A percentile compares a stretch with the other conserved stretches of the same genome.
Evolutionary conservation across 2,329 filamentous ascomycete genomes (phyloP).

Genomic region (Colletotrichum falcatum): DNA sequence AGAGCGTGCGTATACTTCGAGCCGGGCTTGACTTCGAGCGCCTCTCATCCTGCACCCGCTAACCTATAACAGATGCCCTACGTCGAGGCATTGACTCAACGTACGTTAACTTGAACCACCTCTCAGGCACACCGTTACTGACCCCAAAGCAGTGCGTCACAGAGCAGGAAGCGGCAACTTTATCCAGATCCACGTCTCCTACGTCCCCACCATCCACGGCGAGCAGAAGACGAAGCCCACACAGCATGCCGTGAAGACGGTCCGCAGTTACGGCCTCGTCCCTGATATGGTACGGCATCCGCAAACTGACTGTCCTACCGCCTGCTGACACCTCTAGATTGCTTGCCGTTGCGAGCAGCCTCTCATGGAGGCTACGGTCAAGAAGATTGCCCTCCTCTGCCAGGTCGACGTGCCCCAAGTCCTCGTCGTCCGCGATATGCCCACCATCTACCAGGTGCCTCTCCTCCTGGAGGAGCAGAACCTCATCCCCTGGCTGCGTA

Average conservation of each 20-base stretch:
- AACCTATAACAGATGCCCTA: slow-evolving; percentile 71
- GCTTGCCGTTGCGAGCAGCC: slow-evolving; percentile 89
- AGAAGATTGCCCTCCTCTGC: slow-evolving; percentile 91
- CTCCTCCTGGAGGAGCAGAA: slow-evolving; percentile 89
- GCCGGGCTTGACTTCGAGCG: not conserved
- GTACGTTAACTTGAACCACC: not conserved
- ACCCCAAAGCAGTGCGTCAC: slow-evolving; percentile 62
- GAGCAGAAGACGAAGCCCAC: slow-evolving; percentile 98
- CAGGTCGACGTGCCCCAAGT: slow-evolving; percentile 89
- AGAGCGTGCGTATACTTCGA: slow-evolving; percentile 60
- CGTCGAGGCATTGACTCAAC: slow-evolving; percentile 85
- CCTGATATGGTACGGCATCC: slow-evolving; percentile 71
- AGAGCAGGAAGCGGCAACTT: slow-evolving; percentile 83
- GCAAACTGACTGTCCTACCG: not conserved
- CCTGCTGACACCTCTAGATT: slow-evolving; percentile 66
- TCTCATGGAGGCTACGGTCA: slow-evolving; percentile 78
- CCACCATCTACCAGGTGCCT: slow-evolving; percentile 93
- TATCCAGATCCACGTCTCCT: slow-evolving; percentile 88
- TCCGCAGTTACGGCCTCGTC: slow-evolving; percentile 82
- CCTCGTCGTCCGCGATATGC: slow-evolving; percentile 88
- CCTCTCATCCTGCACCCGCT: not conserved
- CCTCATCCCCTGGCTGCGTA: slow-evolving; percentile 74
- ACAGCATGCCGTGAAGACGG: slow-evolving; percentile 86
- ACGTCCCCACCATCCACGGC: slow-evolving; percentile 77
- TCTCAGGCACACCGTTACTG: not conserved